Evolutionary conservation across 2,329 filamentous ascomycete genomes (phyloP), one percentile per base, ranked within the genome.

Genomic region (Rhinocladiella similis): DNA sequence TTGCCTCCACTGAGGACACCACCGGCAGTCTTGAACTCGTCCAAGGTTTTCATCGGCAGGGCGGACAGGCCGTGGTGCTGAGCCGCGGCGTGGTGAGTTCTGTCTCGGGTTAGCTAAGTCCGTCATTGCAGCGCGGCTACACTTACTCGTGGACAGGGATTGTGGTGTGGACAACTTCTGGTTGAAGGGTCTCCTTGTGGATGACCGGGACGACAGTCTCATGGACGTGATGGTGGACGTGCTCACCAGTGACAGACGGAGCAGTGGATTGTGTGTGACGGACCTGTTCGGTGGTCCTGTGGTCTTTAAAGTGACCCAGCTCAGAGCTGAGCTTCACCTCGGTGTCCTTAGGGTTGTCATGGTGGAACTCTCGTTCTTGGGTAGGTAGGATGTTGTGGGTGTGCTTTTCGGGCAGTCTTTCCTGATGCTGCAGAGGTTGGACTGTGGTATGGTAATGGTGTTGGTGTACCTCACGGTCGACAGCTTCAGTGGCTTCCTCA

Each of bases 121-220:
- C 54, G 9, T 16, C 41, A n/a, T 5, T 27, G 18, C 14, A 18
- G 22, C 3, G 16, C 19, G 45, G 12, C 25, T 47, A 33, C 27
- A 50, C 56, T 54, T 25, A 80, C 73, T 91, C 88, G 62, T 90
- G 87, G 41, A 91, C 80, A 0, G 87, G 88, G 0, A 88, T 77
- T 1, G 85, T 89, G 20, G 84, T 90, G 75, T 91, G 88, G 1
- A 89, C 77, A 3, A 90, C 80, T 33, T 63, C 57, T 5, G 60
- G 60, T 61, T 88, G 82, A 25, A 90, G 75, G 1, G 81, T 83
- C 63, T 90, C 84, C 68, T 88, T 89, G 49, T 90, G 78, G 35
- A 91, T 76, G 0, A 90, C 80, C 0, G 87, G 87, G 69, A 90
- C 86, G 47, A 90, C 81, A 27, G 82, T 84, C 70, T 89, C 85